These are phyloP conservation scores for Tylopilus cervinicoccineus DNA, from an alignment of 768 basidiomycete species.

Conservation along the genomic window DNA sequence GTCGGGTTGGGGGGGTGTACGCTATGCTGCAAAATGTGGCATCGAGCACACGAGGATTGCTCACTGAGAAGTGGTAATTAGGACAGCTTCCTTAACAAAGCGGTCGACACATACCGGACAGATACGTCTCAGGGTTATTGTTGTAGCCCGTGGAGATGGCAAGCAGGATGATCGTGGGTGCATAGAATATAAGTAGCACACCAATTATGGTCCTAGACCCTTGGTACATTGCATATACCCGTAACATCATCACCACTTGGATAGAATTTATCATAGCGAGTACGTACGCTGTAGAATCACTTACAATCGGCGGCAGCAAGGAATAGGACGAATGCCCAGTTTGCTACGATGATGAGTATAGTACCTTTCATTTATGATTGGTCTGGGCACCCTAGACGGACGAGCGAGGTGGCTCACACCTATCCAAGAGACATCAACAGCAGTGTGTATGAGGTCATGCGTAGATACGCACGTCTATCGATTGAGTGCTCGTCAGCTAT, in stretches of 20 bases:
- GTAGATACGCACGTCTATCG: neutral
- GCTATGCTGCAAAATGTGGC: neutral
- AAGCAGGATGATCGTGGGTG: neutral
- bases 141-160: neutral
- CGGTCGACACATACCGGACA: neutral
- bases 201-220: neutral
- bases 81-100: neutral
- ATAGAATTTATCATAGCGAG: neutral
- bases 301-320: conserved; percentile 1
- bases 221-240: neutral
- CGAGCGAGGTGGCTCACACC: neutral
- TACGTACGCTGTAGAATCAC: neutral
- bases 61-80: neutral
- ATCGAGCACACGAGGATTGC: neutral
- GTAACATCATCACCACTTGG: neutral
- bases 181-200: neutral
- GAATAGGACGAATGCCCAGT: neutral
- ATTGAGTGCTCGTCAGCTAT: neutral
- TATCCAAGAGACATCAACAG: neutral
- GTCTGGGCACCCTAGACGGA: neutral
- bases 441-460: neutral
- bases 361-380: neutral
- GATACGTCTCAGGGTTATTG: neutral
- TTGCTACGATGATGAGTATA: neutral
- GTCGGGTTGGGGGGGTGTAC: neutral